A percentile compares a stretch with the other conserved stretches of the same genome.
Conservation (phyloP, 345 rosid species). For the Jatropha curcas region DNA sequence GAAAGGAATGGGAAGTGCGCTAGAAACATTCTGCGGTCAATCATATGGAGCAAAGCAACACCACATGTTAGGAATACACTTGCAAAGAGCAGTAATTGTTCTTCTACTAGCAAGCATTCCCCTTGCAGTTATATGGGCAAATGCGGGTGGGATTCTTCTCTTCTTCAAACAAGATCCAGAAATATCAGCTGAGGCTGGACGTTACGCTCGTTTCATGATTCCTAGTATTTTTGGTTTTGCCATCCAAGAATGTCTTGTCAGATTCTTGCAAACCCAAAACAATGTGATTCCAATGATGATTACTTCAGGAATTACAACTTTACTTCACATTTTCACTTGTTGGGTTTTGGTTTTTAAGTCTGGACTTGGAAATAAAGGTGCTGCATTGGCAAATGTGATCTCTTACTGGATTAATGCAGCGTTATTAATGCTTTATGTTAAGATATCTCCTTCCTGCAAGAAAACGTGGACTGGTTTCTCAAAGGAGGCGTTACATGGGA, state of each 20-base stretch:
- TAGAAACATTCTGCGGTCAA: conserved; percentile 44
- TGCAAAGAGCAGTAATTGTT: conserved; percentile 31
- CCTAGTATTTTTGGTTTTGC: conserved; percentile 46
- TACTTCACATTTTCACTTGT: conserved; percentile 40
- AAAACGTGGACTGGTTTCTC: conserved; percentile 43
- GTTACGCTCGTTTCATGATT: conserved; percentile 43
- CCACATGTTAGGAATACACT: conserved; percentile 29
- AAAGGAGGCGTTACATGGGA: conserved; percentile 26
- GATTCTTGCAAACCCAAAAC: conserved; percentile 52
- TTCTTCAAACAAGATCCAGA: conserved; percentile 26
- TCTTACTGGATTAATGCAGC: conserved; percentile 43
- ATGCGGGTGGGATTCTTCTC: conserved; percentile 17
- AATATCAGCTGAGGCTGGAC: conserved; percentile 46
- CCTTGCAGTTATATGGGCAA: conserved; percentile 20
- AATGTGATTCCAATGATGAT: conserved; percentile 51
- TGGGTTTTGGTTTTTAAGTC: conserved; percentile 46
- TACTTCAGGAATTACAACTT: conserved; percentile 42
- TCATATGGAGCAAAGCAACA: conserved; percentile 40
- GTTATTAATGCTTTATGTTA: conserved; percentile 30
- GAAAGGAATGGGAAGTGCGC: conserved; percentile 31
- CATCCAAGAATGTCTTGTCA: conserved; percentile 41
- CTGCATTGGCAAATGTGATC: conserved; percentile 45
- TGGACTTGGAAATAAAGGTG: conserved; percentile 51
- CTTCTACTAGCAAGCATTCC: conserved; percentile 24
- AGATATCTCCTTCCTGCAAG: conserved; percentile 36